These are phyloP conservation scores for Fusarium sp. DNA, from an alignment of 2,329 filamentous ascomycete species.

Conservation along the genomic window DNA sequence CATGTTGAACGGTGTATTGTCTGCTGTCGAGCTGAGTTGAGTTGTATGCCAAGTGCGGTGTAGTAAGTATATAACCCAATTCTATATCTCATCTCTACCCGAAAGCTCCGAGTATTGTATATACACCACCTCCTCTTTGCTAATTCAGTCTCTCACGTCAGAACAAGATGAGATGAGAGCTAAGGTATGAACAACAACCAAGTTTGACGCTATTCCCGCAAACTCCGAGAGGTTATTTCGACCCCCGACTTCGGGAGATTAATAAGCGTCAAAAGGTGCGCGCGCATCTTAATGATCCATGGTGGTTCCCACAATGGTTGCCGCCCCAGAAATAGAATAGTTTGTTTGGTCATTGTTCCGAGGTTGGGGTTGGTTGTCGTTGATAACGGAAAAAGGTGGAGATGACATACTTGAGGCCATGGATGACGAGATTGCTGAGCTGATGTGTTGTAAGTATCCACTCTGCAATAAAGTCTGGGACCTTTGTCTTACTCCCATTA, in stretches of 20 bases:
- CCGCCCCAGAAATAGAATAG: not conserved
- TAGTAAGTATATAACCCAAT: not conserved
- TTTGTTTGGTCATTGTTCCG: not conserved
- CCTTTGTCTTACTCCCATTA: not conserved
- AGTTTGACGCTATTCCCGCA: not conserved
- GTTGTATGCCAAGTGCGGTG: not conserved
- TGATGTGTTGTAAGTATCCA: not conserved
- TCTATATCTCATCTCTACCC: not conserved
- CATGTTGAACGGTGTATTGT: slow-evolving; percentile 13
- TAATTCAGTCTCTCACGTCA: not conserved
- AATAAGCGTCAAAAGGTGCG: not conserved
- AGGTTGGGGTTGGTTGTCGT: not conserved
- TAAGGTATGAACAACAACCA: not conserved
- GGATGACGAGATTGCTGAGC: not conserved
- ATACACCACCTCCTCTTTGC: not conserved
- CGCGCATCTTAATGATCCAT: not conserved
- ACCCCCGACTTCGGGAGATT: not conserved
- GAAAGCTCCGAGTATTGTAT: not conserved
- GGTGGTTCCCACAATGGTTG: not conserved
- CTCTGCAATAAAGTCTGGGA: not conserved
- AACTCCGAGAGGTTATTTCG: not conserved
- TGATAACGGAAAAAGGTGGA: not conserved
- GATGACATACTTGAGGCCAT: not conserved
- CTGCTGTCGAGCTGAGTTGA: not conserved
- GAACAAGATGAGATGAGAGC: not conserved